These are phyloP conservation scores for Chromera velia DNA, from an alignment of 73 alveolate species.

Conservation along the genomic window DNA sequence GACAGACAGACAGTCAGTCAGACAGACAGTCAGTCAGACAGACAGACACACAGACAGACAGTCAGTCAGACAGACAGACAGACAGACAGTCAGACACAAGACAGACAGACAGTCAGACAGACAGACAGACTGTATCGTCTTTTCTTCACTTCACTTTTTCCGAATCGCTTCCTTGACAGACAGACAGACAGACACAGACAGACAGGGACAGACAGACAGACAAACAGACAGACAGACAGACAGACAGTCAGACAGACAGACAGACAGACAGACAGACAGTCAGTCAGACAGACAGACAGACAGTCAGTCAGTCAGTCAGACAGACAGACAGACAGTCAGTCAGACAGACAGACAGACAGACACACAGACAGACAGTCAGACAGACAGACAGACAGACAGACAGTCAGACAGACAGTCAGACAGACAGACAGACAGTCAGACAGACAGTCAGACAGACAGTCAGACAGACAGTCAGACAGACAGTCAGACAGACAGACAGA, in stretches of 20 bases:
- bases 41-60: constrained; percentile 29
- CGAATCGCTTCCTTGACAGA: too few species aligned
- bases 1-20: constrained; percentile 1
- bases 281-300: constrained; percentile 11
- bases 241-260: constrained; percentile 16
- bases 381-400: constrained; percentile 25
- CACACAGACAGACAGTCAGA: constrained; percentile 31
- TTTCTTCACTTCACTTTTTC: too few species aligned
- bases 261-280: constrained; percentile 1
- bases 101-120: constrained; percentile 17
- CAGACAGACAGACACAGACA: too few species aligned
- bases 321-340: constrained; percentile 1
- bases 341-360: constrained; percentile 30
- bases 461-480: constrained; percentile 15
- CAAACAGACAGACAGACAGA: neutral
- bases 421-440: constrained; percentile 22
- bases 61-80: constrained; percentile 6
- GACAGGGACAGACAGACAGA: too few species aligned
- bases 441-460: constrained; percentile 14
- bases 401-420: constrained; percentile 6
- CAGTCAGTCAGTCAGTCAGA: constrained; percentile 6
- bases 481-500: constrained; percentile 19
- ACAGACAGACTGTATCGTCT: too few species aligned
- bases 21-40: constrained; percentile 4
- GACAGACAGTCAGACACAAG: neutral